Conservation (phyloP, 768 basidiomycete species). For the Lentinula guzmanii region DNA sequence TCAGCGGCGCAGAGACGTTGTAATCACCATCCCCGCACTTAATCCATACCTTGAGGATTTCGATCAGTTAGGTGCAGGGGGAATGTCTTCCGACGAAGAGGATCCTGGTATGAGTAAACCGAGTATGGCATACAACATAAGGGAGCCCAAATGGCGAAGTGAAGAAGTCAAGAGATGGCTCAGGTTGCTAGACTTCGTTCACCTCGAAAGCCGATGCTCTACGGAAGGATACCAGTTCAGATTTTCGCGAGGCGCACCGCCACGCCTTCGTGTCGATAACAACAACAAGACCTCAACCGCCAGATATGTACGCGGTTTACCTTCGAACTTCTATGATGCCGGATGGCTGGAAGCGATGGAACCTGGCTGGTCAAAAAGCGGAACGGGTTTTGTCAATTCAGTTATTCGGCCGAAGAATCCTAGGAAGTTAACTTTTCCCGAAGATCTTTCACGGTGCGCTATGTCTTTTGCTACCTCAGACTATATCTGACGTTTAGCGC, state of each 20-base stretch:
- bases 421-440: not conserved
- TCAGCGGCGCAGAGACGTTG: not conserved
- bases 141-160: not conserved
- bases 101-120: not conserved
- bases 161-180: not conserved
- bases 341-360: not conserved
- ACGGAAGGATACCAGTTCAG: not conserved
- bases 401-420: not conserved
- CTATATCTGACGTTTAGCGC: too few relatives aligned
- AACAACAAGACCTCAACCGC: not conserved
- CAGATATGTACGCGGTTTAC: not conserved
- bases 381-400: not conserved
- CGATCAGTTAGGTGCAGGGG: not conserved
- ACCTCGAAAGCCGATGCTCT: not conserved
- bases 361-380: not conserved
- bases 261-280: not conserved
- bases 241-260: not conserved
- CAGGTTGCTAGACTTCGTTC: not conserved
- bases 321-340: not conserved
- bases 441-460: not conserved
- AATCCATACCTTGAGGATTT: not conserved
- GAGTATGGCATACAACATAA: not conserved
- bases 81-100: not conserved
- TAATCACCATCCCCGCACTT: not conserved
- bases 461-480: not conserved